A percentile compares a stretch with the other conserved stretches of the same genome.
phyloP scores from a whole-genome alignment of 805 yeast genomes.

The Nakazawaea pomicola region DNA sequence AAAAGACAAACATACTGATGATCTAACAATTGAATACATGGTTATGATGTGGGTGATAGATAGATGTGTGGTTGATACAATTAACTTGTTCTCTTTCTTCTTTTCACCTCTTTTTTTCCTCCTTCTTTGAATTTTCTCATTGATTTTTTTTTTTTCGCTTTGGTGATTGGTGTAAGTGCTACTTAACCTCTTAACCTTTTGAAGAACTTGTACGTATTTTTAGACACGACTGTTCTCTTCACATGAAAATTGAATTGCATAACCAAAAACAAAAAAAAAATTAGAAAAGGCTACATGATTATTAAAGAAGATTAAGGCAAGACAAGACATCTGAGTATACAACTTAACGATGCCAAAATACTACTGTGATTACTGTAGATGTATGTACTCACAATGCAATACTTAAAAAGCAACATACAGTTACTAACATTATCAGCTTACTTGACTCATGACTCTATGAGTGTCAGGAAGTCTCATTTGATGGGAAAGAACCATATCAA shows the following conservation, averaged over 20 bases:
- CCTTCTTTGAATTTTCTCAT: not conserved
- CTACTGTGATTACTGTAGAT: constrained; percentile 81
- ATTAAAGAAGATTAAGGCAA: not conserved
- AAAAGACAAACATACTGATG: constrained; percentile 16
- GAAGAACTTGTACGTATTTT: too few relatives aligned
- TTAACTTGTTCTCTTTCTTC: not conserved
- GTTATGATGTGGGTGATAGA: not conserved
- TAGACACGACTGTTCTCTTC: not conserved
- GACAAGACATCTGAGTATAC: too few relatives aligned
- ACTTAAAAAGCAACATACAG: too few relatives aligned
- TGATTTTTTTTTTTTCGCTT: not conserved
- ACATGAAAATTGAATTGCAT: too few relatives aligned
- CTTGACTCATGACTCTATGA: constrained; percentile 82
- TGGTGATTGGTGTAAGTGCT: constrained; percentile 6
- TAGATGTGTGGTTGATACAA: not conserved
- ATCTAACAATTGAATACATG: constrained; percentile 14
- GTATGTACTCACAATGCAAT: too few relatives aligned
- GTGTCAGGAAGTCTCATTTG: constrained; percentile 78
- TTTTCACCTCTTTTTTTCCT: not conserved
- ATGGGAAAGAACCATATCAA: constrained; percentile 73
- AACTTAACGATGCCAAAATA: constrained; percentile 72
- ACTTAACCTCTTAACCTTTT: too few relatives aligned
- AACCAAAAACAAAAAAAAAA: not conserved
- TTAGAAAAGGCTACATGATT: not conserved
- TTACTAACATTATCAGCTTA: constrained; percentile 34